Percentiles rank a stretch among this genome's conserved stretches.
These are phyloP conservation scores for Schizophyllum commune DNA, from an alignment of 1,284 basidiomycete genomes.

Conservation along the genomic window DNA sequence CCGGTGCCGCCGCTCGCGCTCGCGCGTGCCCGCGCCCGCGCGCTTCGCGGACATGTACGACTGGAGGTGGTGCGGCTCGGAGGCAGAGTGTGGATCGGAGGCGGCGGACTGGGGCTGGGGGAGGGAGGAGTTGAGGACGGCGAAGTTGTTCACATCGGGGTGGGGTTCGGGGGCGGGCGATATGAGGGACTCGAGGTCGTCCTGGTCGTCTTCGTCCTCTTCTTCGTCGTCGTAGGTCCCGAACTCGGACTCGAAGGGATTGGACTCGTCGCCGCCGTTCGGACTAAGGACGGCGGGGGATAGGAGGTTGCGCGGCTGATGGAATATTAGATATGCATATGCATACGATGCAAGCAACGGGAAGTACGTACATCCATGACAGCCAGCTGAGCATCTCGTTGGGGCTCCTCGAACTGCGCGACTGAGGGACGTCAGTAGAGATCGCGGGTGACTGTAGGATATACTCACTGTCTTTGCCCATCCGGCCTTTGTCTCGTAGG, in stretches of 20 bases:
- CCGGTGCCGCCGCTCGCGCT: conserved; percentile 47
- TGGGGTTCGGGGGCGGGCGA: conserved; percentile 25
- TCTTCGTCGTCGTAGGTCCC: conserved; percentile 53
- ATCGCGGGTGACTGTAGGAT: background rate
- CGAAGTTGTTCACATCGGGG: conserved; percentile 60
- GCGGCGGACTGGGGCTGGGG: conserved; percentile 37
- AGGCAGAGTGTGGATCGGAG: conserved; percentile 19
- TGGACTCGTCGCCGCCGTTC: conserved; percentile 51
- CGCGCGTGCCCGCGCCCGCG: conserved; percentile 43
- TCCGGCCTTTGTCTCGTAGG: conserved; percentile 80
- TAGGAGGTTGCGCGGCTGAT: conserved; percentile 59
- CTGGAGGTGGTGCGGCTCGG: conserved; percentile 40
- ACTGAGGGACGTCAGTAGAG: conserved; percentile 35
- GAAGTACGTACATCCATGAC: conserved; percentile 62
- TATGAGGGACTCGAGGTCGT: conserved; percentile 54
- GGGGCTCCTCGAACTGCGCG: conserved; percentile 69
- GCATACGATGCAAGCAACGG: conserved; percentile 1
- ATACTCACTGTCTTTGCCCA: conserved; percentile 73
- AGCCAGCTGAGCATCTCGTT: conserved; percentile 72
- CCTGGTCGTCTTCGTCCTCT: conserved; percentile 47
- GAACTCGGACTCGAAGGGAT: conserved; percentile 73
- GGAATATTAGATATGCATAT: background rate
- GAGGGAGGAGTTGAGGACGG: conserved; percentile 78
- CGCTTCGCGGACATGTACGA: conserved; percentile 60
- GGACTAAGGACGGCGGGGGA: conserved; percentile 53